Evolutionary conservation across 2,329 filamentous ascomycete genomes (phyloP), one percentile per base, ranked within the genome.

Genomic region (Beauveria bassiana): DNA sequence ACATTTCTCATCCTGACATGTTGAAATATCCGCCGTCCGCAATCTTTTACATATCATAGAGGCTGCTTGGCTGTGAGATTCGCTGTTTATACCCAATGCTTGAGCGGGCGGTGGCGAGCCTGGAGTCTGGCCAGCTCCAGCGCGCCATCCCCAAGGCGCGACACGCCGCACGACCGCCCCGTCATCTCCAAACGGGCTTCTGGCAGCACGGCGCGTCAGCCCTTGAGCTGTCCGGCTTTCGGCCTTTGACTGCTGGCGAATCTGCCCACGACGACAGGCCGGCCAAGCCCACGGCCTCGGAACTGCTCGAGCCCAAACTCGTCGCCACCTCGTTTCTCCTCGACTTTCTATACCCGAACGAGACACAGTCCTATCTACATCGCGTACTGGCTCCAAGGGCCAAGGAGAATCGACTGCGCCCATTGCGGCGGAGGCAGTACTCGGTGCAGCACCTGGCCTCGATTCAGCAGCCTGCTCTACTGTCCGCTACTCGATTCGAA

Each of bases 101-200:
- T 68, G 82, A 85, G 76, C 79, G 81, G 77, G 82, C 81, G 61
- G 80, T 81, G 46, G 77, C 78, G 64, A 77, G 75, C 71, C 72
- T 85, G 72, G 82, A 85, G 78, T 78, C 81, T 71, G 79, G 80
- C 74, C 76, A 76, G 66, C 74, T 84, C 70, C 79, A 80, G 71
- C 77, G 81, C 71, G 76, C 81, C 64, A 73, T 84, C 61, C 77
- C 78, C 24, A 70, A 66, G 43, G 67, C 73, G 50, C 68, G 71
- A 51, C 69, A 67, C 51, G 66, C 73, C 53, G 67, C 78, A 42
- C 77, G 74, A 65, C 75, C 69, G 64, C 72, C 71, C 61, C 76
- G 77, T 61, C 74, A 73, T 56, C 74, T 84, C 55, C 79, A 78
- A 53, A 77, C 77, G 14, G 70, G 75, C 45, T 84, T 84, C 66